Percentiles rank a stretch among this genome's conserved stretches.
Conservation (phyloP, 208 protist species). For the Leishmania major region DNA sequence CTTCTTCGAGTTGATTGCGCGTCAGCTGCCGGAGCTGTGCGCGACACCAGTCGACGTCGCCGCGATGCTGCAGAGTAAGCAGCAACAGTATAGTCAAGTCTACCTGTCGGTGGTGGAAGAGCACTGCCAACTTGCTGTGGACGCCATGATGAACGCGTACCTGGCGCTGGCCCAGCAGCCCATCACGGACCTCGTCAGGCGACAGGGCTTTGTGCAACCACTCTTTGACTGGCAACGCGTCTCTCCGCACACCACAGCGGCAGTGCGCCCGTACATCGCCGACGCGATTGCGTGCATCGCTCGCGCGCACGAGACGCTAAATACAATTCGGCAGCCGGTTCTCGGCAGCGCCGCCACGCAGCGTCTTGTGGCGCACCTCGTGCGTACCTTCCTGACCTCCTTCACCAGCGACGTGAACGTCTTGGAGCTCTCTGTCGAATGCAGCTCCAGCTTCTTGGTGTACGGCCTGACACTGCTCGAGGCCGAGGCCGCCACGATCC, state of each 20-base stretch:
- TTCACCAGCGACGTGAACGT: slow-evolving; percentile 69
- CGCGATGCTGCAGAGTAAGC: slow-evolving; percentile 26
- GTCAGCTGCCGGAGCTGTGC: slow-evolving; percentile 39
- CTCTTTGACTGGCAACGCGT: slow-evolving; percentile 89
- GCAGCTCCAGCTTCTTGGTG: slow-evolving; percentile 69
- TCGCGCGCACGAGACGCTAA: slow-evolving; percentile 66
- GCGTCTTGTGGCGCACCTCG: slow-evolving; percentile 73
- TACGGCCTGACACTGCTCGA: slow-evolving; percentile 77
- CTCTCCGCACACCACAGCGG: slow-evolving; percentile 48
- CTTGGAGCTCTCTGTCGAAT: slow-evolving; percentile 83
- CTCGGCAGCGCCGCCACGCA: slow-evolving; percentile 78
- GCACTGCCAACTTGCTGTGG: slow-evolving; percentile 83
- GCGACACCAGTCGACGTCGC: slow-evolving; percentile 19
- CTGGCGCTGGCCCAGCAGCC: slow-evolving; percentile 67
- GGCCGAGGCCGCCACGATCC: slow-evolving; percentile 70
- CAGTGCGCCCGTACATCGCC: slow-evolving; percentile 83
- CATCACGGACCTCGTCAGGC: slow-evolving; percentile 68
- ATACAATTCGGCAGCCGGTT: slow-evolving; percentile 72
- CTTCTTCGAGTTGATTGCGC: slow-evolving; percentile 62
- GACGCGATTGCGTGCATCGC: slow-evolving; percentile 77
- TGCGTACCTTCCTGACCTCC: slow-evolving; percentile 60
- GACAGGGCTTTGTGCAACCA: slow-evolving; percentile 62
- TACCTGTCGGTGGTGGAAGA: slow-evolving; percentile 75
- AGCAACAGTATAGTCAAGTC: slow-evolving; percentile 45
- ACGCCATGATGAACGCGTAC: slow-evolving; percentile 83